Conservation (phyloP, 1,284 basidiomycete species). For the Rhodotorula sp. region DNA sequence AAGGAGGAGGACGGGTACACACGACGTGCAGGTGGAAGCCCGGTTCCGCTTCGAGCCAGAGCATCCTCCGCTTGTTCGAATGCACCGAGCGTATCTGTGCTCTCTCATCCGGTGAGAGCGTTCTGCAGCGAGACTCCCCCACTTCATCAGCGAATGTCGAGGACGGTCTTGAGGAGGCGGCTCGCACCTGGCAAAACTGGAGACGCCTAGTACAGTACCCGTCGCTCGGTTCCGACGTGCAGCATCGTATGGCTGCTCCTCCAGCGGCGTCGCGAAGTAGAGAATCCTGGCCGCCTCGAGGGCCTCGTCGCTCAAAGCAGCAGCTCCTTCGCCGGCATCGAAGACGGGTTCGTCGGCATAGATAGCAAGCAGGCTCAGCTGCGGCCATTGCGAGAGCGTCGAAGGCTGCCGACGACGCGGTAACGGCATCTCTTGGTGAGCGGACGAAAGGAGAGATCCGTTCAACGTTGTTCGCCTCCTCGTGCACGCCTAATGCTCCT, state of each 20-base stretch:
- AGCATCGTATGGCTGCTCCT: not conserved
- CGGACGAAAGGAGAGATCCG: not conserved
- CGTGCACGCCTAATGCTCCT: not conserved
- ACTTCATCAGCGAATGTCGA: constrained; percentile 3
- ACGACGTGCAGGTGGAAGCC: constrained; percentile 38
- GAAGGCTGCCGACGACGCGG: constrained; percentile 6
- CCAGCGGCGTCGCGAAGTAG: constrained; percentile 5
- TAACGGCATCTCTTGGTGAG: not conserved
- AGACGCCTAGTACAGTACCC: constrained; percentile 36
- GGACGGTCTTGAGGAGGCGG: not conserved
- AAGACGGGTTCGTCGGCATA: constrained; percentile 22
- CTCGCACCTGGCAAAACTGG: constrained; percentile 33
- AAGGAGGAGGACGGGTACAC: not conserved
- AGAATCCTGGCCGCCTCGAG: constrained; percentile 31
- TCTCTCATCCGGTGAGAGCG: constrained; percentile 7
- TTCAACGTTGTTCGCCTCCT: too few species aligned
- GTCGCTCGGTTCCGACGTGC: constrained; percentile 21
- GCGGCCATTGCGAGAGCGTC: constrained; percentile 14
- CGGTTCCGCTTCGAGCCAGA: constrained; percentile 38
- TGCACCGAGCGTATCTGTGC: constrained; percentile 21
- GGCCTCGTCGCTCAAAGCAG: constrained; percentile 10
- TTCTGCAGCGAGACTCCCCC: constrained; percentile 14
- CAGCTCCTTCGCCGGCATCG: not conserved
- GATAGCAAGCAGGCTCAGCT: constrained; percentile 21
- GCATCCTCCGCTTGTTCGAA: constrained; percentile 31